Evolutionary conservation across 2,329 filamentous ascomycete genomes (phyloP).

Genomic region (Phaeosphaeria sp.): DNA sequence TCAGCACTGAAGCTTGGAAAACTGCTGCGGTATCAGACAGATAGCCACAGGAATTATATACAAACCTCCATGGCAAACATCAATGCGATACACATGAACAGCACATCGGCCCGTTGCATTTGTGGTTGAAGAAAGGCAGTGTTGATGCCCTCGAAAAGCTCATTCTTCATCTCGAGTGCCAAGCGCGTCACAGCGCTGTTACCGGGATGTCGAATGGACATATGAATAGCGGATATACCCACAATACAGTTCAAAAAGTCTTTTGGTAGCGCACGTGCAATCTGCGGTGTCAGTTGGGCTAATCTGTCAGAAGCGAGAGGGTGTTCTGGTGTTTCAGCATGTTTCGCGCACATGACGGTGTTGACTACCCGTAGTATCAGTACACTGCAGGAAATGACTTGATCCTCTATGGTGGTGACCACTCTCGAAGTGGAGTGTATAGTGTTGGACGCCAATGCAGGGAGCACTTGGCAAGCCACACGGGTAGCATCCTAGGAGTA

Average conservation of each 20-base stretch:
- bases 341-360: slow-evolving; percentile 15
- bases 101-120: slow-evolving; percentile 21
- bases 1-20: not conserved
- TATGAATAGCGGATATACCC: slow-evolving; percentile 29
- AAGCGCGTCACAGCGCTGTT: slow-evolving; percentile 18
- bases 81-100: slow-evolving; percentile 18
- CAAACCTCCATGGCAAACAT: slow-evolving; percentile 35
- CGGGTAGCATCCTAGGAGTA: not conserved
- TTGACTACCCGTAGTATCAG: slow-evolving; percentile 18
- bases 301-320: slow-evolving; percentile 13
- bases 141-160: slow-evolving; percentile 26
- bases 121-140: slow-evolving; percentile 17
- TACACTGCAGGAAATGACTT: not conserved
- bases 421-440: not conserved
- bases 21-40: not conserved
- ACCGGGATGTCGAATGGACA: slow-evolving; percentile 24
- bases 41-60: not conserved
- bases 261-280: slow-evolving; percentile 18
- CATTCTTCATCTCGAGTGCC: slow-evolving; percentile 28
- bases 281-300: slow-evolving; percentile 17
- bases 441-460: not conserved
- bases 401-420: not conserved
- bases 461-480: not conserved
- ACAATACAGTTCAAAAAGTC: slow-evolving; percentile 28
- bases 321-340: slow-evolving; percentile 4